Percentiles rank a stretch among this genome's conserved stretches.
Evolutionary conservation across 2,329 filamentous ascomycete species (phyloP).

Genomic region (Lasiodiplodia theobromae): DNA sequence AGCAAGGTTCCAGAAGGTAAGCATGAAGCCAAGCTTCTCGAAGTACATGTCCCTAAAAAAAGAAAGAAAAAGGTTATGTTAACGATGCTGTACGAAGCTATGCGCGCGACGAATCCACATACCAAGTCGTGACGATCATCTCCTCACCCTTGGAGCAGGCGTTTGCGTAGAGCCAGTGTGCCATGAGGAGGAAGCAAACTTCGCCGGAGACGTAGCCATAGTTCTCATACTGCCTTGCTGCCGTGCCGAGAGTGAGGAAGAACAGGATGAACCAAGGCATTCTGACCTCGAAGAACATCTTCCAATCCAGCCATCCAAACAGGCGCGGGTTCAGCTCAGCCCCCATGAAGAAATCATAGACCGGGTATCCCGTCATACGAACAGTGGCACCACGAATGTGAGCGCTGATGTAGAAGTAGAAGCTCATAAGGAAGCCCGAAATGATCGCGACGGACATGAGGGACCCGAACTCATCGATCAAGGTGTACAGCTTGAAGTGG

Average conservation of each 20-base stretch:
- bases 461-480: slow-evolving; percentile 94
- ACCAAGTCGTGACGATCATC: slow-evolving; percentile 86
- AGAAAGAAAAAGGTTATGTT: slow-evolving; percentile 9
- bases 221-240: slow-evolving; percentile 80
- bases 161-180: slow-evolving; percentile 90
- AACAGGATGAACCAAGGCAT: slow-evolving; percentile 93
- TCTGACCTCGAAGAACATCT: slow-evolving; percentile 95
- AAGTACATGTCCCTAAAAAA: slow-evolving; percentile 85
- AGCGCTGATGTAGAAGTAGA: slow-evolving; percentile 87
- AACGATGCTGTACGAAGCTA: slow-evolving; percentile 11
- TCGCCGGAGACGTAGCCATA: slow-evolving; percentile 90
- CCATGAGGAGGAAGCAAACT: slow-evolving; percentile 83
- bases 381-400: slow-evolving; percentile 81
- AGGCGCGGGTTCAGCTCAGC: slow-evolving; percentile 86
- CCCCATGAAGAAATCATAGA: slow-evolving; percentile 93
- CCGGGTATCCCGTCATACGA: slow-evolving; percentile 83
- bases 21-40: slow-evolving; percentile 97
- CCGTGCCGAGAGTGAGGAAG: slow-evolving; percentile 76
- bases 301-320: slow-evolving; percentile 85
- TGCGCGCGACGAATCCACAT: slow-evolving; percentile 35
- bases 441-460: slow-evolving; percentile 92
- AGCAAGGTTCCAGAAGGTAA: slow-evolving; percentile 96
- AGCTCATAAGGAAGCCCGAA: slow-evolving; percentile 82
- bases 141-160: slow-evolving; percentile 93
- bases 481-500: slow-evolving; percentile 85